Evolutionary conservation across 192 early-diverging fungal genomes (phyloP).

Genomic region (Coemansia guatemalensis): DNA sequence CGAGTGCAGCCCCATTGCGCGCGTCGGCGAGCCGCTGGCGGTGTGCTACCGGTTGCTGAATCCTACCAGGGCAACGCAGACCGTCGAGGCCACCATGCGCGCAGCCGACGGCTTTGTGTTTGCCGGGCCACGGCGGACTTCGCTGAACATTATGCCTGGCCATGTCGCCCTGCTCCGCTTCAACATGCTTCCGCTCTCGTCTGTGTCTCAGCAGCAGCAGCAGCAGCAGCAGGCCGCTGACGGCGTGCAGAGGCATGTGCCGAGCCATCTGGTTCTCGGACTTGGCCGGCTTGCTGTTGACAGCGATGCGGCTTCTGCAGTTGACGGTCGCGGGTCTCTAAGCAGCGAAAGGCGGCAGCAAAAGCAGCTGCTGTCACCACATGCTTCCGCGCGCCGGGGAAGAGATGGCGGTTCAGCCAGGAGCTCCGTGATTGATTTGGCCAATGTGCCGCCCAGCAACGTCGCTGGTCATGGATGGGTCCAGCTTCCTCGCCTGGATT

Average conservation of each 20-base stretch:
- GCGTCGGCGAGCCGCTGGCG: slow-evolving; percentile 28
- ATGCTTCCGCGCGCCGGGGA: neutral
- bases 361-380: neutral
- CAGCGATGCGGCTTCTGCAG: slow-evolving; percentile 2
- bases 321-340: neutral
- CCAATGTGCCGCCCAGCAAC: slow-evolving; percentile 15
- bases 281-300: neutral
- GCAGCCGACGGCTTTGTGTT: slow-evolving; percentile 46
- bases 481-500: slow-evolving; percentile 33
- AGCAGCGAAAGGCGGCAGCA: neutral
- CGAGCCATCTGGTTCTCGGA: slow-evolving; percentile 4
- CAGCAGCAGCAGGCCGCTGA: neutral
- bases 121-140: slow-evolving; percentile 30
- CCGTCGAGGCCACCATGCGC: slow-evolving; percentile 34
- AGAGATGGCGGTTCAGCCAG: neutral
- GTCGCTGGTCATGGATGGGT: slow-evolving; percentile 31
- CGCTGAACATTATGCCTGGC: slow-evolving; percentile 30
- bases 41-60: slow-evolving; percentile 36
- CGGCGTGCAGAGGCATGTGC: neutral
- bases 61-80: slow-evolving; percentile 17
- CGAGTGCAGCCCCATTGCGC: slow-evolving; percentile 12
- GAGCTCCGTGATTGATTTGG: neutral
- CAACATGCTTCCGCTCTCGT: slow-evolving; percentile 25
- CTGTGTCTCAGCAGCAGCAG: slow-evolving; percentile 1
- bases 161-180: slow-evolving; percentile 19